These are phyloP conservation scores for Fraxinus platypoda DNA, from an alignment of 305 asterid species.

Conservation along the genomic window DNA sequence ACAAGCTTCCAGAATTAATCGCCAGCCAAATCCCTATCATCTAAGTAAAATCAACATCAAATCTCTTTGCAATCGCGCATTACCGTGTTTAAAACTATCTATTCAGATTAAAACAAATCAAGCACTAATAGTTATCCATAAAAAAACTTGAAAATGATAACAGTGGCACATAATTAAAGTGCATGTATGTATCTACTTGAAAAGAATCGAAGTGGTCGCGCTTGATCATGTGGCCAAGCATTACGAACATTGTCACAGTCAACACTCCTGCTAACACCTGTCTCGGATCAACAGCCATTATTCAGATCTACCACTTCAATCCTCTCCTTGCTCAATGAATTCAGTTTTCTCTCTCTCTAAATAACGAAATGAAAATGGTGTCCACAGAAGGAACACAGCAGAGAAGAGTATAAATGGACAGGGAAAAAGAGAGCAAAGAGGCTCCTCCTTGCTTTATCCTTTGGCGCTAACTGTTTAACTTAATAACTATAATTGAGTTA, in stretches of 20 bases:
- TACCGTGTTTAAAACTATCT: not conserved
- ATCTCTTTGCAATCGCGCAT: conserved; percentile 20
- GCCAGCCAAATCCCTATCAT: not conserved
- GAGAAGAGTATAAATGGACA: not conserved
- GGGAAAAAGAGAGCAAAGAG: not conserved
- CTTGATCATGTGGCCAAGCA: conserved; percentile 93
- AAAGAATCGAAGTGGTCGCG: conserved; percentile 77
- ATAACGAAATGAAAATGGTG: not conserved
- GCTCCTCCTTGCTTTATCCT: not conserved
- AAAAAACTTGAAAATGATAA: not conserved
- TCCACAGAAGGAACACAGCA: not conserved
- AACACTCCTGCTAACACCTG: conserved; percentile 86
- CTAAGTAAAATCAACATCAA: conserved; percentile 13
- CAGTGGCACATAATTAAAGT: not conserved
- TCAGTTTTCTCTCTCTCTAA: not conserved
- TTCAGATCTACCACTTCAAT: conserved; percentile 31
- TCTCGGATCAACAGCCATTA: conserved; percentile 92
- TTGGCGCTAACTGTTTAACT: not conserved
- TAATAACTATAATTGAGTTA: not conserved
- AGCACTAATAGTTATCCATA: not conserved
- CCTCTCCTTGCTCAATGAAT: not conserved
- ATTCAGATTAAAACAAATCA: conserved; percentile 18
- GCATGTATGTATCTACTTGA: conserved; percentile 35
- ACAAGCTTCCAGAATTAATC: conserved; percentile 8
- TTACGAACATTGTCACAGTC: conserved; percentile 86